phyloP scores from a whole-genome alignment of 345 rosid species.

The Turritis glabra region DNA sequence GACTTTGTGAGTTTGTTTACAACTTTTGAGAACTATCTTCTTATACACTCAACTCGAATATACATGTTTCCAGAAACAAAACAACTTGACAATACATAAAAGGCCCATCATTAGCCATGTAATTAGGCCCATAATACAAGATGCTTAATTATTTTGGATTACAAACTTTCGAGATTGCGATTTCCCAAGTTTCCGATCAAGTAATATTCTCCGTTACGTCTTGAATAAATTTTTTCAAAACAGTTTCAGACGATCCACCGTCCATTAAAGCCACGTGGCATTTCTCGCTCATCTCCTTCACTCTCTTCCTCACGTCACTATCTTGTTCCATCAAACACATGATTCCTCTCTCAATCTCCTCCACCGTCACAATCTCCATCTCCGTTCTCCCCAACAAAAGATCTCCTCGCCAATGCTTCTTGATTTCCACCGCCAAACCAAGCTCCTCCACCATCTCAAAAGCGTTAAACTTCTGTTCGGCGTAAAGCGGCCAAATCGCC shows the following conservation, averaged over 20 bases:
- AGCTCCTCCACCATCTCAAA: conserved; percentile 47
- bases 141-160: background rate
- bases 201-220: conserved; percentile 25
- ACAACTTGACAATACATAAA: background rate
- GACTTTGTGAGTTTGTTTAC: no score
- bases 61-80: no score
- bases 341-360: conserved; percentile 43
- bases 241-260: conserved; percentile 41
- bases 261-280: conserved; percentile 37
- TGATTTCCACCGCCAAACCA: conserved; percentile 46
- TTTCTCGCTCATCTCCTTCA: conserved; percentile 35
- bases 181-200: no score
- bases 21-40: background rate
- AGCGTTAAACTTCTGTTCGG: conserved; percentile 59
- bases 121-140: background rate
- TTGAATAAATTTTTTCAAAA: conserved; percentile 25
- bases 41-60: background rate
- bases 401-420: conserved; percentile 34
- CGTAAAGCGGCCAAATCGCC: conserved; percentile 50
- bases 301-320: conserved; percentile 38
- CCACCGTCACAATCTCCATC: conserved; percentile 14
- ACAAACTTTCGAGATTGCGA: no score
- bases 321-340: conserved; percentile 38
- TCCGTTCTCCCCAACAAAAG: background rate
- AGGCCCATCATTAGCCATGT: background rate